Evolutionary conservation across 2,329 filamentous ascomycete species (phyloP).

Genomic region (Sodiomyces alkalinus): DNA sequence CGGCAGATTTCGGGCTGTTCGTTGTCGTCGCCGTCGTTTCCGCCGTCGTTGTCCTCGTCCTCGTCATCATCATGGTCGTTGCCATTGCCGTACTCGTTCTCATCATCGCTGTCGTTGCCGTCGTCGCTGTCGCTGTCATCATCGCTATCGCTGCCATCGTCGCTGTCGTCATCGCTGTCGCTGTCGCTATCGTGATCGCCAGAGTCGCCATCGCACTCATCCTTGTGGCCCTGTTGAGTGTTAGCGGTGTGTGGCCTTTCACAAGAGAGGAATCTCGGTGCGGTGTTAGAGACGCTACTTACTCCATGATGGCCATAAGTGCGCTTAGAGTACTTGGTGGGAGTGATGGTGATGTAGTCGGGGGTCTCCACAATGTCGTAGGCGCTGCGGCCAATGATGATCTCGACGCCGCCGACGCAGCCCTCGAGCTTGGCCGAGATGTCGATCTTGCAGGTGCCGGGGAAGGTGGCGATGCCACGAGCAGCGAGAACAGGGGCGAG

Average conservation of each 20-base stretch:
- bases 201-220: not conserved
- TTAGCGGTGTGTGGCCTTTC: too few relatives aligned
- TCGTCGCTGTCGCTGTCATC: not conserved
- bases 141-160: not conserved
- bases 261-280: too few relatives aligned
- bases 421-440: slow-evolving; percentile 1
- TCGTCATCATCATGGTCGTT: not conserved
- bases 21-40: not conserved
- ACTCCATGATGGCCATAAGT: not conserved
- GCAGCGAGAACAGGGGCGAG: slow-evolving; percentile 1
- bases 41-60: not conserved
- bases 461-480: not conserved
- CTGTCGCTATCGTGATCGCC: not conserved
- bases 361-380: not conserved
- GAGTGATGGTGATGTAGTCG: slow-evolving; percentile 2
- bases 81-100: not conserved
- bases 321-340: slow-evolving; percentile 1
- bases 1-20: not conserved
- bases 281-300: too few relatives aligned
- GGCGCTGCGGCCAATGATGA: not conserved
- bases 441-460: slow-evolving; percentile 2
- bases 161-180: not conserved
- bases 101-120: not conserved
- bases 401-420: slow-evolving; percentile 1
- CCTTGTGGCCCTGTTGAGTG: not conserved